Evolutionary conservation across 495 filamentous ascomycete genomes (phyloP), one percentile per base, ranked within the genome.

Genomic region (Glonium stellatum): DNA sequence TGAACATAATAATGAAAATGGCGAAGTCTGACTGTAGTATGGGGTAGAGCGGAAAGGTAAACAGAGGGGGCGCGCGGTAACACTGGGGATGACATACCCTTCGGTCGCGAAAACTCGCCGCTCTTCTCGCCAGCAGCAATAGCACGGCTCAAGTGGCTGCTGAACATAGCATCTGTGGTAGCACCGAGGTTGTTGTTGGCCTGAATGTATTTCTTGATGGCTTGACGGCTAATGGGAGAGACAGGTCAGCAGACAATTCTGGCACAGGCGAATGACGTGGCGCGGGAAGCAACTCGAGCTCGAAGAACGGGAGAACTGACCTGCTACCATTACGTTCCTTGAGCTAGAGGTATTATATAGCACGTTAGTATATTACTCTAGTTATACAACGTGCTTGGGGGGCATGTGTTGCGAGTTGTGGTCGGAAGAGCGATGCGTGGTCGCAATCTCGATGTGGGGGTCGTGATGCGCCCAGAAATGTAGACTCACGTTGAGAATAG

Each of bases 171-270:
- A 67, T 87, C 84, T 36, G 78, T 80, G 55, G 84, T 82, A 58
- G 78, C 79, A 63, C 77, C 74, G 73, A 95, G 82, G 72, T 86
- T 88, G 84, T 97, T 96, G 87, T 99, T 97, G 67, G 88, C 84
- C 74, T 83, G 82, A 69, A 99, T 88, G 79, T 97, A 99, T 76
- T 99, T 97, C 87, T 97, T 97, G 73, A 99, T 84, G 27, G 89
- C 87, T 74, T 92, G 87, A 66, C 93, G 95, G 77, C 93, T 98
- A 71, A 68, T 53, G 54, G 25, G 41, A 46, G 44, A 54, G 70
- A 76, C 68, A 77, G 23, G 81, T 73, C 46, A 69, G 66, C 65
- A 66, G 46, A 57, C 42, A 62, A 62, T 59, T 55, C 55, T 62
- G 62, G 47, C 59, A 57, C 5, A 60, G 34, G 64, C 57, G 52